Percentiles rank a stretch among this genome's conserved stretches.
phyloP scores from a whole-genome alignment of 108 stramenopile genomes.

The Nannochloropsis granulata region DNA sequence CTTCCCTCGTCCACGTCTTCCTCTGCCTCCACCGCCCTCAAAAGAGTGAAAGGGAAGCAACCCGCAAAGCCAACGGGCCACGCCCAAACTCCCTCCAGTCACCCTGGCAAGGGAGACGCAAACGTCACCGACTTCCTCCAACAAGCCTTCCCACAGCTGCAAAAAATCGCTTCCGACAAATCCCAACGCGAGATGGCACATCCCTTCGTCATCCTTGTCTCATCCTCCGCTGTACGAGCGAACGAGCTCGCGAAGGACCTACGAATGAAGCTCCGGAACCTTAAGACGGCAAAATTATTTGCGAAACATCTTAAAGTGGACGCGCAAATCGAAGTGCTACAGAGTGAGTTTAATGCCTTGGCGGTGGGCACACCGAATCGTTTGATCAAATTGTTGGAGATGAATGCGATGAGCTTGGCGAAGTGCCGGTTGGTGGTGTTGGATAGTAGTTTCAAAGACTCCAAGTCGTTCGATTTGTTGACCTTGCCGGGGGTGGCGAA shows the following conservation, averaged over 20 bases:
- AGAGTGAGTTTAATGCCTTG: background rate
- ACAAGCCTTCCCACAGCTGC: background rate
- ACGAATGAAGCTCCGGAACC: background rate
- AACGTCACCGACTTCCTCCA: background rate
- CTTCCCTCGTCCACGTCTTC: background rate
- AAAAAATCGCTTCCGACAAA: background rate
- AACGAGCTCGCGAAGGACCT: background rate
- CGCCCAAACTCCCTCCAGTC: too few relatives aligned
- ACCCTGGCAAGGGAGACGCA: background rate
- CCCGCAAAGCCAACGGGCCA: background rate
- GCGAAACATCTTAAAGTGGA: background rate
- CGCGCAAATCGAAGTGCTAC: background rate
- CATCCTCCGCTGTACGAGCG: conserved; percentile 1
- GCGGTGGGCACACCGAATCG: conserved; percentile 12
- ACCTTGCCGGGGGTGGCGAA: background rate
- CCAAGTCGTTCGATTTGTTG: background rate
- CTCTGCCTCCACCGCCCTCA: background rate
- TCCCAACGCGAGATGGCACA: background rate
- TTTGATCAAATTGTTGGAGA: background rate
- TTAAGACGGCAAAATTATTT: background rate
- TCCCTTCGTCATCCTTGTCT: background rate
- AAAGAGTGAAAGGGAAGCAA: background rate
- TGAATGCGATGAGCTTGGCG: background rate
- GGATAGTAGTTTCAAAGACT: background rate
- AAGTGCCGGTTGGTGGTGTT: background rate